Evolutionary conservation across 768 basidiomycete species (phyloP), one percentile per base, ranked within the genome.

Genomic region (Pleurotus tuber-regium): DNA sequence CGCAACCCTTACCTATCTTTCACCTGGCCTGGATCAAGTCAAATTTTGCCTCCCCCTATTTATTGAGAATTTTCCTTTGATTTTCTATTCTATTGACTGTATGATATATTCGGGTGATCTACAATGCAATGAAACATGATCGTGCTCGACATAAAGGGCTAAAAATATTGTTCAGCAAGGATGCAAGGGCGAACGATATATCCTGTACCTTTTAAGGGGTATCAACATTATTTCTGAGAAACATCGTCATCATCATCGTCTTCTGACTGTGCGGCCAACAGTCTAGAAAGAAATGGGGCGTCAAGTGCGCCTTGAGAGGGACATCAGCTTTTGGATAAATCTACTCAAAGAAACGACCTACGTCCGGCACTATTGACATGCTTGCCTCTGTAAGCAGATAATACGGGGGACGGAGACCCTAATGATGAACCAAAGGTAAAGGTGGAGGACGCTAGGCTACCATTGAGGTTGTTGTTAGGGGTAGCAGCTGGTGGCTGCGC

Each of bases 361-460:
- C 24, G 50, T 2, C 54, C 54, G 30, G 51, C 43, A 3, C 31
- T 29, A 39, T 4, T 24, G n/a, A 28, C 23, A 33, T 55, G 54
- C n/a, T 55, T 55, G 14, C 43, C 50, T 23, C 50, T 31, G 24
- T 52, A 55, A 14, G 54, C 54, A 4, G 54, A 55, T 19, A 55
- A 33, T 4, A 55, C 39, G 25, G 54, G 54, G 1, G 54, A 55
- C n/a, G 54, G 54, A 1, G 54, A 46, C 84, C 53, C 46, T 11
- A 47, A 16, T 16, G 46, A 47, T 14, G 46, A 47, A 9, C 25
- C 28, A 33, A 47, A 47, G 0, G 46, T 29, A 11, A 47, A 19
- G 9, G 44, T 33, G 10, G 44, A 47, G 4, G 44, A 30, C 5
- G 28, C 31, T 16, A 30, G n/a, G 19, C 31, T 47, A 8, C 25